Conservation (phyloP, 805 yeast species). For the Wickerhamia fluorescens region DNA sequence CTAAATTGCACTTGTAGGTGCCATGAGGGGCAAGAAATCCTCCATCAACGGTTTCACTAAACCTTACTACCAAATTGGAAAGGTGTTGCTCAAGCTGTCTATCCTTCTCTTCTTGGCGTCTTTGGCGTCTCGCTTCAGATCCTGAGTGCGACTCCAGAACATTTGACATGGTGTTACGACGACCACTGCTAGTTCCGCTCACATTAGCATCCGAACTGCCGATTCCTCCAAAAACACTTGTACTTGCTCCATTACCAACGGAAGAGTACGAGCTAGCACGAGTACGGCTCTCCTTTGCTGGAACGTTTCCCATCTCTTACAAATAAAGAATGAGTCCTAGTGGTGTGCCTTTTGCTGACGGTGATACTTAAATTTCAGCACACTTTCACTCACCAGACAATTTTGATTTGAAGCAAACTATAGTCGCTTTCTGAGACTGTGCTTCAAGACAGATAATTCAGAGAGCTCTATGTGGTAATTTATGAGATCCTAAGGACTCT, state of each 20-base stretch:
- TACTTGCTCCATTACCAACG: slow-evolving; percentile 5
- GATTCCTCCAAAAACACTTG: slow-evolving; percentile 5
- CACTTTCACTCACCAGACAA: too few relatives aligned
- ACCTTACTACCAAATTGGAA: slow-evolving; percentile 49
- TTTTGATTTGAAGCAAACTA: too few relatives aligned
- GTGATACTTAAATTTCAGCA: too few relatives aligned
- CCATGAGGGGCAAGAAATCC: slow-evolving; percentile 92
- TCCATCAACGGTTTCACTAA: slow-evolving; percentile 79
- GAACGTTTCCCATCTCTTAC: slow-evolving; percentile 40
- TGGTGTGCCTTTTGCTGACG: background rate
- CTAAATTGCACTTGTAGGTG: slow-evolving; percentile 69
- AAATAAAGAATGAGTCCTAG: background rate
- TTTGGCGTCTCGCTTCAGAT: slow-evolving; percentile 15
- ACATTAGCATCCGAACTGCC: too few relatives aligned
- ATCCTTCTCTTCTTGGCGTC: slow-evolving; percentile 48
- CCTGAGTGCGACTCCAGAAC: slow-evolving; percentile 7
- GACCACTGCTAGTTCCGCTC: slow-evolving; percentile 1
- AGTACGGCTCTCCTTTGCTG: slow-evolving; percentile 32
- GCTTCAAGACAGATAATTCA: too few relatives aligned
- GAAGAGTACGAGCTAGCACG: slow-evolving; percentile 15
- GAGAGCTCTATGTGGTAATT: too few relatives aligned
- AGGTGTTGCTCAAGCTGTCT: slow-evolving; percentile 47
- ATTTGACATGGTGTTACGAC: slow-evolving; percentile 12
- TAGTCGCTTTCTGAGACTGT: too few relatives aligned
- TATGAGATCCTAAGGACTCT: too few relatives aligned